Evolutionary conservation across 2,329 filamentous ascomycete genomes (phyloP).

Genomic region (Penicillium sp.): DNA sequence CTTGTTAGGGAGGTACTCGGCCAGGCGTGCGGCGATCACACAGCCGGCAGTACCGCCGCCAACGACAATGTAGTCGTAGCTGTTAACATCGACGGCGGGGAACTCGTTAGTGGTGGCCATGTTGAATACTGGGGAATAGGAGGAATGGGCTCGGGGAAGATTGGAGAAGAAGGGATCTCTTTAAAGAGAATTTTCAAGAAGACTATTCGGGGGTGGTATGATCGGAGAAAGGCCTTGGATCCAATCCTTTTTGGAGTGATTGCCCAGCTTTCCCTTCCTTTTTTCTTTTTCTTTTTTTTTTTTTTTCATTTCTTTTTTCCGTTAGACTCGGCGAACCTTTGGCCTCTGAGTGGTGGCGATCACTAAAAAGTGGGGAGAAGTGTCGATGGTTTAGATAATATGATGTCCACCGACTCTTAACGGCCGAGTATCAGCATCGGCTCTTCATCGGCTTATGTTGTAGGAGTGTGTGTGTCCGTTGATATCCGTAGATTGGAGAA

Average conservation of each 20-base stretch:
- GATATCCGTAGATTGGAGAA: background rate
- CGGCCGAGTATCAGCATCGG: background rate
- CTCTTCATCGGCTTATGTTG: background rate
- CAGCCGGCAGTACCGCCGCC: slow-evolving; percentile 84
- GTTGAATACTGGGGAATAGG: slow-evolving; percentile 27
- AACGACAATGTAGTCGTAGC: slow-evolving; percentile 81
- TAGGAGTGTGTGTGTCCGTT: background rate
- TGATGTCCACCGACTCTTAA: slow-evolving; percentile 8
- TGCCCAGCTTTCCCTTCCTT: slow-evolving; percentile 11
- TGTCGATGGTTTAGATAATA: slow-evolving; percentile 5
- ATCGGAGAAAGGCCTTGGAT: slow-evolving; percentile 6
- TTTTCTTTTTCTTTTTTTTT: slow-evolving; percentile 10
- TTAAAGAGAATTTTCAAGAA: background rate
- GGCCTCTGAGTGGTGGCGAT: slow-evolving; percentile 19
- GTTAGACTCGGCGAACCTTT: slow-evolving; percentile 12
- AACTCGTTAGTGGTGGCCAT: slow-evolving; percentile 67
- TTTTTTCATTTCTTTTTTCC: slow-evolving; percentile 10
- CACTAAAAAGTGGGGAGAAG: slow-evolving; percentile 1
- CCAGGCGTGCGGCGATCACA: slow-evolving; percentile 74
- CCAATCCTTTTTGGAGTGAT: slow-evolving; percentile 5
- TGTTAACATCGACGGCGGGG: slow-evolving; percentile 60
- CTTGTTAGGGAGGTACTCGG: slow-evolving; percentile 79
- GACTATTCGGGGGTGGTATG: slow-evolving; percentile 6
- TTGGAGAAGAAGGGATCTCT: background rate
- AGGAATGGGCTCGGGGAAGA: slow-evolving; percentile 3